A percentile compares a stretch with the other conserved stretches of the same genome.
Evolutionary conservation across 768 basidiomycete species (phyloP).

Genomic region (Suillus occidentalis): DNA sequence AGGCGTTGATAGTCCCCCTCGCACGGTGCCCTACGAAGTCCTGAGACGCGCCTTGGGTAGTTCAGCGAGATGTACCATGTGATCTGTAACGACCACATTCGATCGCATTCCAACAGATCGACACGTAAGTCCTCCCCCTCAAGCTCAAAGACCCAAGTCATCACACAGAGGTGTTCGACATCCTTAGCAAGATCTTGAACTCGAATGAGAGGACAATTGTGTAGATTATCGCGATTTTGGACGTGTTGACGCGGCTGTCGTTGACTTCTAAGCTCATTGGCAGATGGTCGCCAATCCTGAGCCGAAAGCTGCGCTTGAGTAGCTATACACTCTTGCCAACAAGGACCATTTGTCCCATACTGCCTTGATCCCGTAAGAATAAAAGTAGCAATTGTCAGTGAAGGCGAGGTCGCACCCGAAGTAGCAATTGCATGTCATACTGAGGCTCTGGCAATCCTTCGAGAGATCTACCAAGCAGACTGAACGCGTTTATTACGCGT

Average conservation of each 20-base stretch:
- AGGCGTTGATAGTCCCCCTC: too few relatives aligned
- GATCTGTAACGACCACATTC: too few relatives aligned
- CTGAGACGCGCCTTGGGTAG: too few relatives aligned
- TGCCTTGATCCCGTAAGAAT: conserved; percentile 9
- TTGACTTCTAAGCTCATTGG: conserved; percentile 13
- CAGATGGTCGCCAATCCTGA: conserved; percentile 10
- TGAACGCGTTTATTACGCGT: too few relatives aligned
- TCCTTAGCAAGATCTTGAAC: conserved; percentile 15
- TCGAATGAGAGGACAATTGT: conserved; percentile 7
- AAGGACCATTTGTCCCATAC: conserved; percentile 17
- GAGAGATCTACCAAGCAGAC: too few relatives aligned
- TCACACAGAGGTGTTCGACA: conserved; percentile 14
- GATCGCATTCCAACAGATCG: too few relatives aligned
- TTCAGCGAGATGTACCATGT: too few relatives aligned
- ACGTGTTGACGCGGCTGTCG: background rate
- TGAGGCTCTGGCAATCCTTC: too few relatives aligned
- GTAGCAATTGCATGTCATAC: too few relatives aligned
- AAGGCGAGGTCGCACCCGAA: background rate
- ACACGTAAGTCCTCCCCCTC: background rate
- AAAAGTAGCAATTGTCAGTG: background rate
- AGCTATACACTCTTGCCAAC: conserved; percentile 16
- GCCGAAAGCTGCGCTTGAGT: background rate
- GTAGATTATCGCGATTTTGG: conserved; percentile 3
- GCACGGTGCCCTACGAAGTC: too few relatives aligned
- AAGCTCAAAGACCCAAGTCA: conserved; percentile 23